Base-by-base conservation (phyloP, 129 eudicot species). In the Flaveria trinervia region DNA sequence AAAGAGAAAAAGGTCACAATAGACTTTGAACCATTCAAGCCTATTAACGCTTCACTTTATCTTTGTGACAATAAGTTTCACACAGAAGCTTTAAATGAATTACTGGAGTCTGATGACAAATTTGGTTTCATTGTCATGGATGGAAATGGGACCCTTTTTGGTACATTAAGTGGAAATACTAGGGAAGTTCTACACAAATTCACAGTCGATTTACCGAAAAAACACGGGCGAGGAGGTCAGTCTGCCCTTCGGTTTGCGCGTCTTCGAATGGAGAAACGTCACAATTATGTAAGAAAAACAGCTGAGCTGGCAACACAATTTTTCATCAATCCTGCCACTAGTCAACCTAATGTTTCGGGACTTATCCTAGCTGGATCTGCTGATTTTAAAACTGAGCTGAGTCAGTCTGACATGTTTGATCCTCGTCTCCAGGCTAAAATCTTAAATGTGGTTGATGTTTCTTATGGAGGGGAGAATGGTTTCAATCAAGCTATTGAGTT, bases 181-280 rank as follows among this genome's bases (percentile, higher is more conserved):
- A 62, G 81, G 16, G 85, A 81, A 55, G 74, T 81, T 45, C 16
- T 81, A 12, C 85, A 81, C 85, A 81, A 81, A 23, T 81, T 81
- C 74, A 81, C 80, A 1, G 85, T 81, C n/a, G 85, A 81, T 81
- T 46, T 81, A 71, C 85, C 85, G 0, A 81, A 81, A 39, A 81
- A 81, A 28, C 85, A 81, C 70, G 85, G 85, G 12, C 18, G 85
- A 36, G 85, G 85, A 70, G 85, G 85, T 5, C 85, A 81, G 56
- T 81, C 81, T 9, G 85, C 85, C 8, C 81, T 81, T 54, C 81
- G 85, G 0, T 81, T 81, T 50, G 85, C 85, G 25, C 85, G 81
- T 70, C 81, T 81, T 55, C 85, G 85, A 43, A 81, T 81, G 85
- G 85, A 81, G 59, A 81, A 81, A 66, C 85, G 85, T 15, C 85